Conservation (phyloP, 139 green algal genomes). For the Dunaliella primolecta region DNA sequence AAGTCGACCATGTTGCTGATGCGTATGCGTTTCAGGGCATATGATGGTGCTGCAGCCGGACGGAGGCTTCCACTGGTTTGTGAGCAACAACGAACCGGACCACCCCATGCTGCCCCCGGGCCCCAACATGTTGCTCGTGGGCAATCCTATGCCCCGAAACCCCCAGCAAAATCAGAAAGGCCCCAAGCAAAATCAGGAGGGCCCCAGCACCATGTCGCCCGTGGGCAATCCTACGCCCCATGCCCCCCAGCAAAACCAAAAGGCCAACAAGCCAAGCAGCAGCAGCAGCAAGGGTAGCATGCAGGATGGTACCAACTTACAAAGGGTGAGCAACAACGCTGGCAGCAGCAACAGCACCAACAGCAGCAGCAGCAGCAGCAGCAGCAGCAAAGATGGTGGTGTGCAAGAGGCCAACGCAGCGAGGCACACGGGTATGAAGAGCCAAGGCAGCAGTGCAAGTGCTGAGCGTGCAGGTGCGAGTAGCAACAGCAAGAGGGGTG, state of each 20-base stretch:
- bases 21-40: slow-evolving; percentile 10
- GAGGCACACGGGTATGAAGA: too few relatives aligned
- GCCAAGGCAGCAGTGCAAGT: background rate
- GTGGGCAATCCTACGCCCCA: too few relatives aligned
- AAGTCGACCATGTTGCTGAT: background rate
- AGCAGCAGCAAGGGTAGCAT: background rate
- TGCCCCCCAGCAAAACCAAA: too few relatives aligned
- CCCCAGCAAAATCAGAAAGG: too few relatives aligned
- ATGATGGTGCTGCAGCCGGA: slow-evolving; percentile 88
- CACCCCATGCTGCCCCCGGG: slow-evolving; percentile 82
- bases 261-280: slow-evolving; percentile 1
- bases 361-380: background rate
- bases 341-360: background rate
- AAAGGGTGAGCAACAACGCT: background rate
- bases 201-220: too few relatives aligned
- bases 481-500: background rate
- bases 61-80: slow-evolving; percentile 46
- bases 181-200: too few relatives aligned
- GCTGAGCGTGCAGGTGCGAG: background rate
- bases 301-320: too few relatives aligned
- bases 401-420: too few relatives aligned
- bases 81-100: slow-evolving; percentile 38
- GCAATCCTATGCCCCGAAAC: too few relatives aligned
- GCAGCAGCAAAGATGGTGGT: too few relatives aligned
- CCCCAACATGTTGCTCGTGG: slow-evolving; percentile 71